Conservation (phyloP, 2,329 filamentous ascomycete genomes). For the Curvularia spicifera region DNA sequence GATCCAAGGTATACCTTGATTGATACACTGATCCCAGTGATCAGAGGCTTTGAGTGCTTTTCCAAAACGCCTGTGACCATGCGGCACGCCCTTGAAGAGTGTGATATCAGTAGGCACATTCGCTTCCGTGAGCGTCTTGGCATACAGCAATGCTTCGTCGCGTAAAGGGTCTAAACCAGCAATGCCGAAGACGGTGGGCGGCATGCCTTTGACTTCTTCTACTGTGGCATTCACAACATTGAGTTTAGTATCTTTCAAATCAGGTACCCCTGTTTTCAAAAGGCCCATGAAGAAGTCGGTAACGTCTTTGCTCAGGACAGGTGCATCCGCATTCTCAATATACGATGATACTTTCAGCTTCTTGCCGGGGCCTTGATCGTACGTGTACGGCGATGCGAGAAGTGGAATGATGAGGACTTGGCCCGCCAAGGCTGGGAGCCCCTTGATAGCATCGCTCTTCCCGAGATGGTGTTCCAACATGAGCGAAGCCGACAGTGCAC, state of each 20-base stretch:
- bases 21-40: slow-evolving; percentile 54
- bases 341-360: slow-evolving; percentile 52
- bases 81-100: slow-evolving; percentile 61
- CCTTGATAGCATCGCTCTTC: slow-evolving; percentile 37
- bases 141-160: slow-evolving; percentile 59
- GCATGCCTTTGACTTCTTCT: slow-evolving; percentile 52
- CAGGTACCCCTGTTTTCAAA: slow-evolving; percentile 27
- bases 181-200: slow-evolving; percentile 57
- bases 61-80: slow-evolving; percentile 59
- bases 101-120: slow-evolving; percentile 59
- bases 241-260: slow-evolving; percentile 42
- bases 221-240: slow-evolving; percentile 44
- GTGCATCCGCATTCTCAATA: slow-evolving; percentile 55
- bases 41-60: slow-evolving; percentile 49
- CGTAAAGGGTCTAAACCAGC: slow-evolving; percentile 59
- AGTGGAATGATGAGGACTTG: slow-evolving; percentile 53
- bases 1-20: slow-evolving; percentile 55
- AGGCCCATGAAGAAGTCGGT: slow-evolving; percentile 44
- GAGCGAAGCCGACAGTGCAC: slow-evolving; percentile 57
- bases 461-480: slow-evolving; percentile 55
- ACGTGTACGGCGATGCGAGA: slow-evolving; percentile 49
- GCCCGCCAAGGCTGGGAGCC: slow-evolving; percentile 52
- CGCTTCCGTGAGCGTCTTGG: slow-evolving; percentile 50
- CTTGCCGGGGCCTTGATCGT: slow-evolving; percentile 48
- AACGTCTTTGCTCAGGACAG: slow-evolving; percentile 52